These are phyloP conservation scores for Alnus glutinosa DNA, from an alignment of 306 rosid species.

Conservation along the genomic window DNA sequence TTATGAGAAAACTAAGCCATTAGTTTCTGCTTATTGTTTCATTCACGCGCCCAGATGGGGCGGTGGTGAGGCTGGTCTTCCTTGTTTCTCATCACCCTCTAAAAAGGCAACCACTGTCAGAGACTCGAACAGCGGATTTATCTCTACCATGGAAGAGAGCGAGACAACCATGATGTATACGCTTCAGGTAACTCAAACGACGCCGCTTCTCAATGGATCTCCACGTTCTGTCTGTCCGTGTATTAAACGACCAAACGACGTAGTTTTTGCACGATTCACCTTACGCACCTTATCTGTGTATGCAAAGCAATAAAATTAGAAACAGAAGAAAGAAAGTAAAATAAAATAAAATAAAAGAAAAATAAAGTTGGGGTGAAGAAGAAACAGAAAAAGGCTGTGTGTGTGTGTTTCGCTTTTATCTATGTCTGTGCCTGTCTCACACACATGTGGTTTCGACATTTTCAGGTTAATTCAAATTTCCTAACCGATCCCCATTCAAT, in stretches of 20 bases:
- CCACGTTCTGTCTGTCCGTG: background rate
- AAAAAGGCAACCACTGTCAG: constrained; percentile 8
- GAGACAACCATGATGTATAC: background rate
- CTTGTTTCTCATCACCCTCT: constrained; percentile 18
- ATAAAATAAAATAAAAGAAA: background rate
- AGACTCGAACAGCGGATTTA: background rate
- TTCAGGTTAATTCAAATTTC: constrained; percentile 36
- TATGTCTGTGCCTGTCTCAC: constrained; percentile 32
- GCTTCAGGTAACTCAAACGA: background rate
- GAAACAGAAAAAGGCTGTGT: constrained; percentile 22
- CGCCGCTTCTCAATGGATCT: background rate
- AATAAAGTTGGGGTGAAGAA: constrained; percentile 8
- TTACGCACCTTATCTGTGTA: background rate
- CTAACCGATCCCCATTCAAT: constrained; percentile 35
- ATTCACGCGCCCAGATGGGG: background rate
- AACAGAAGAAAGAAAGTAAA: background rate
- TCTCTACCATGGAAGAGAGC: background rate
- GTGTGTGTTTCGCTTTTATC: constrained; percentile 44
- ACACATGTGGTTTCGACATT: constrained; percentile 27
- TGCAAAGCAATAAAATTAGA: background rate
- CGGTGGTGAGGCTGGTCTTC: background rate
- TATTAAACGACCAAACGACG: constrained; percentile 17
- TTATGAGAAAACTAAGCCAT: too few species aligned
- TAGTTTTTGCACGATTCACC: background rate
- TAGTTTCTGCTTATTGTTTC: background rate